Evolutionary conservation across 2,329 filamentous ascomycete species (phyloP), one percentile per base, ranked within the genome.

Genomic region (Phialophora verrucosa): DNA sequence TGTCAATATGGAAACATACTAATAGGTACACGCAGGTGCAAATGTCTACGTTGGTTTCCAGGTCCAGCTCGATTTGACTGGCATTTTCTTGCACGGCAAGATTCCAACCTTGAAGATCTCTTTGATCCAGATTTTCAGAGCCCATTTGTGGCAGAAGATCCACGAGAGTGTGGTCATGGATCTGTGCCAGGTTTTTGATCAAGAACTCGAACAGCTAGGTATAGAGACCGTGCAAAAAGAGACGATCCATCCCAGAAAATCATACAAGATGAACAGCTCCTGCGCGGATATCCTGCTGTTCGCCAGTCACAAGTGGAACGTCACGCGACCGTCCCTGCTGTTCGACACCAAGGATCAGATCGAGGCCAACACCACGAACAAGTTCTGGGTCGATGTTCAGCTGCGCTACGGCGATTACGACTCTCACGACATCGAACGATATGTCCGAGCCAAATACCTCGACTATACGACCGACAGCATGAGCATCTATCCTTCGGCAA

Each of bases 231-330:
- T 98, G 4, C 95, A 99, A 77, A 99, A 99, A 80, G 95, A 99
- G 82, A 98, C 95, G 0, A 99, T 99, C 66, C 95, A 99, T 83
- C 95, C 95, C 60, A 88, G 95, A 87, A 99, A 99, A 81, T 97
- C 93, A 4, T 99, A 99, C 87, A 99, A 99, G 87, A 99, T 99
- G 95, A 99, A 99, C 84, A 97, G 93, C 75, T 98, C 94, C 65
- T 98, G 95, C 75, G 95, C 96, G 4, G 95, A 99, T 78, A 97
- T 99, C 70, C 85, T 98, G 62, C 86, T 99, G 10, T 99, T 99
- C 76, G 94, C 95, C 44, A 96, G 91, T 70, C 95, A 98, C 82
- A 99, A 98, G 79, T 99, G 96, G 96, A 98, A 96, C 70, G 93
- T 99, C 60, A 97, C 93, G 0, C 86, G 92, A 2, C 96, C 95